Conservation (phyloP, 2,329 filamentous ascomycete genomes). For the Alternaria sp. region DNA sequence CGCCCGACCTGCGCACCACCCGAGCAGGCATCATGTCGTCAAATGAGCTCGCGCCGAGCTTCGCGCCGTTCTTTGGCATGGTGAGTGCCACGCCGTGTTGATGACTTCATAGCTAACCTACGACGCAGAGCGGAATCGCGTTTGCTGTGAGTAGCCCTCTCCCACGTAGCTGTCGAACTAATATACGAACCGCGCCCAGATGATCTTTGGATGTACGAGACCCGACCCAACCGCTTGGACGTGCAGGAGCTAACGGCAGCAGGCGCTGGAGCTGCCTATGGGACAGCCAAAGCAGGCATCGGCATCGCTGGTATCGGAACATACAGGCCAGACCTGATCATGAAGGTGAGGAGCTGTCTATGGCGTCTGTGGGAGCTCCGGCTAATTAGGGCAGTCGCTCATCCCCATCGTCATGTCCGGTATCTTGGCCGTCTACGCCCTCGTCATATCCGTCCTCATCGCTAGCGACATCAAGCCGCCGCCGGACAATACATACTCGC, state of each 20-base stretch:
- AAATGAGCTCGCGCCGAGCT: conserved; percentile 67
- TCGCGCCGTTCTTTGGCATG: conserved; percentile 89
- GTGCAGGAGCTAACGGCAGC: conserved; percentile 32
- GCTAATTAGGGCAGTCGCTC: conserved; percentile 66
- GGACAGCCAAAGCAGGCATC: conserved; percentile 87
- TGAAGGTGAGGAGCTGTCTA: conserved; percentile 69
- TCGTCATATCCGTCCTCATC: conserved; percentile 96
- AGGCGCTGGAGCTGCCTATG: conserved; percentile 80
- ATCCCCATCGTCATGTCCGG: conserved; percentile 97
- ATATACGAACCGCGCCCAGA: conserved; percentile 51
- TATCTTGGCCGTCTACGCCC: conserved; percentile 97
- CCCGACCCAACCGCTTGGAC: neutral
- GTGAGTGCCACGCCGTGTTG: conserved; percentile 58
- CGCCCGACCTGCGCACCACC: neutral
- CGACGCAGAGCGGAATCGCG: conserved; percentile 72
- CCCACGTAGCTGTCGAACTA: conserved; percentile 21
- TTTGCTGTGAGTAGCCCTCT: conserved; percentile 60
- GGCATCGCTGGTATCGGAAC: conserved; percentile 86
- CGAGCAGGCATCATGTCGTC: conserved; percentile 26
- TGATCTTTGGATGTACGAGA: conserved; percentile 80
- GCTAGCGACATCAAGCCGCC: conserved; percentile 84
- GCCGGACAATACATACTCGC: conserved; percentile 70
- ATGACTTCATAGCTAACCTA: conserved; percentile 47
- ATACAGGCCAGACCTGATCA: conserved; percentile 85
- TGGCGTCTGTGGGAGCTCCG: neutral